Conservation (phyloP, 2,329 filamentous ascomycete species). For the Didymella arachidicola region DNA sequence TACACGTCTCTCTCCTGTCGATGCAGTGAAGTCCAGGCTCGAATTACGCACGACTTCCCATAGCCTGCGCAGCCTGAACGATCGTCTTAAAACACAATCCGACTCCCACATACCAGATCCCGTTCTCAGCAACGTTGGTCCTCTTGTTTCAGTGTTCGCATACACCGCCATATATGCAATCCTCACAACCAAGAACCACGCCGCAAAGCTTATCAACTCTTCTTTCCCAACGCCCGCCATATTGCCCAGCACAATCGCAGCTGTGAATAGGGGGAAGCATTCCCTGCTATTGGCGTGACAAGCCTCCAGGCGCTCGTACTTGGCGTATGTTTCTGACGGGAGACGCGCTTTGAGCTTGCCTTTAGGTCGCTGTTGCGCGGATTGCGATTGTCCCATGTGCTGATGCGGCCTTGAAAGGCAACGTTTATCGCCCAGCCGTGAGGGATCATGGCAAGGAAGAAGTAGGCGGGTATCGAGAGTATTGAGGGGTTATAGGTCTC, state of each 20-base stretch:
- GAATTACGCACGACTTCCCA: conserved; percentile 17
- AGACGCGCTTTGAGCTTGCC: conserved; percentile 50
- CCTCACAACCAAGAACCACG: conserved; percentile 48
- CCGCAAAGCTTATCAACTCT: conserved; percentile 48
- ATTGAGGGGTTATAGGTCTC: conserved; percentile 51
- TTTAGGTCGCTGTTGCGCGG: conserved; percentile 50
- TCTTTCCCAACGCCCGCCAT: conserved; percentile 49
- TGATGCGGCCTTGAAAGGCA: conserved; percentile 48
- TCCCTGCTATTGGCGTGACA: conserved; percentile 59
- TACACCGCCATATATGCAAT: conserved; percentile 52
- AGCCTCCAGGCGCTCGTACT: conserved; percentile 55
- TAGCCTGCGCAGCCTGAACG: conserved; percentile 33
- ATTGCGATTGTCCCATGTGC: conserved; percentile 54
- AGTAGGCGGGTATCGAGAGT: conserved; percentile 56
- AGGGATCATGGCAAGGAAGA: conserved; percentile 52
- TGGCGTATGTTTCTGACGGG: conserved; percentile 48
- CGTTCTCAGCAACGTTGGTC: conserved; percentile 28
- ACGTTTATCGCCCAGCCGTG: conserved; percentile 51
- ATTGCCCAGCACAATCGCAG: conserved; percentile 55
- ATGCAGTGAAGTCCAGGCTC: neutral
- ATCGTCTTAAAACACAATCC: conserved; percentile 35
- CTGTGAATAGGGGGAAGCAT: conserved; percentile 56
- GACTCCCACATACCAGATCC: conserved; percentile 30
- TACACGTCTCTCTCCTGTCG: neutral
- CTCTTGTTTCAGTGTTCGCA: conserved; percentile 37